Conservation (phyloP, 176 grass and related monocot genomes). For the Aegilops sharonensis region DNA sequence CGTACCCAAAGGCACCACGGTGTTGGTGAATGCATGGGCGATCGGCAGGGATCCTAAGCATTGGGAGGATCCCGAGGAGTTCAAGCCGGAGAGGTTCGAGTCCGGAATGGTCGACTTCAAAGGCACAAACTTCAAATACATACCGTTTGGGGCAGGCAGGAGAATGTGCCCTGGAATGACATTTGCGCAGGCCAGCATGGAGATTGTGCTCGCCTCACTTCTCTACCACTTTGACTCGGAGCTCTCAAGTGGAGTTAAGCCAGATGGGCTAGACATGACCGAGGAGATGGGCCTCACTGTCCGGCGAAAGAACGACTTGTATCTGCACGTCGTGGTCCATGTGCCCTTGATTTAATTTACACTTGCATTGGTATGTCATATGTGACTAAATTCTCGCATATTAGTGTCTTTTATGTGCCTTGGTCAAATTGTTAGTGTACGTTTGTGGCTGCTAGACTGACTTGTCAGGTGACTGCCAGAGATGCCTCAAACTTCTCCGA, state of each 20-base stretch:
- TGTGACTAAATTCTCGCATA: not conserved
- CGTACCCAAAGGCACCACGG: not conserved
- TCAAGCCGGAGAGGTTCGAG: not conserved
- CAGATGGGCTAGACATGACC: not conserved
- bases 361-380: not conserved
- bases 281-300: conserved; percentile 13
- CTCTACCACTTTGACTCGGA: conserved; percentile 21
- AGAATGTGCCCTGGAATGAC: not conserved
- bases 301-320: not conserved
- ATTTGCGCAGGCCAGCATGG: conserved; percentile 13
- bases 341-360: not conserved
- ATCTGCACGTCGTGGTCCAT: not conserved
- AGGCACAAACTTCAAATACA: conserved; percentile 3
- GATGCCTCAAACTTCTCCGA: no score
- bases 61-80: not conserved
- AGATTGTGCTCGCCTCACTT: not conserved
- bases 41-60: not conserved
- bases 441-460: not conserved
- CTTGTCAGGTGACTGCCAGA: no score
- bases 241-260: not conserved
- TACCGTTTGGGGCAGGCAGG: not conserved
- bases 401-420: not conserved
- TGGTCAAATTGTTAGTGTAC: no score
- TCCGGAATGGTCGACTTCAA: not conserved
- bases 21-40: not conserved